A percentile compares a stretch with the other conserved stretches of the same genome.
These are phyloP conservation scores for Dothidotthia symphoricarpi DNA, from an alignment of 2,329 filamentous ascomycete genomes.

Conservation along the genomic window DNA sequence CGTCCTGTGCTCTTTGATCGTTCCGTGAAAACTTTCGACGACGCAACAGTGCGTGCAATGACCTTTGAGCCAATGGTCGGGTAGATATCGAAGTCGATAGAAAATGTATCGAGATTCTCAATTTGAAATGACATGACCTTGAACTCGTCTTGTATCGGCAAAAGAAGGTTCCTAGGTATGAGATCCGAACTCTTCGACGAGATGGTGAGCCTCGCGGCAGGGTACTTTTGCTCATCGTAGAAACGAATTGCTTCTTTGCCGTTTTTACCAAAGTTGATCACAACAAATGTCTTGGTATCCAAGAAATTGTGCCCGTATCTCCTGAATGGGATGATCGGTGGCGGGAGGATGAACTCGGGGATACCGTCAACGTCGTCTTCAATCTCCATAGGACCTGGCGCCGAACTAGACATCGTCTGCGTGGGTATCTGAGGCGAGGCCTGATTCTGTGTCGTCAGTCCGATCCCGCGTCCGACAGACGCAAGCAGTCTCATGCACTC, in stretches of 20 bases:
- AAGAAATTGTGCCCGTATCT: constrained; percentile 98
- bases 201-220: constrained; percentile 89
- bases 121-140: constrained; percentile 93
- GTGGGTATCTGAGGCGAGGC: constrained; percentile 46
- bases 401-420: constrained; percentile 36
- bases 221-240: constrained; percentile 95
- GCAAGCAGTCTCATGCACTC: constrained; percentile 89
- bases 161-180: constrained; percentile 91
- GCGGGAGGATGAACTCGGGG: constrained; percentile 84
- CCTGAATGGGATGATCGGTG: constrained; percentile 90
- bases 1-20: constrained; percentile 71
- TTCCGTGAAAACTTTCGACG: constrained; percentile 81
- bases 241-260: constrained; percentile 79
- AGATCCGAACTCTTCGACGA: constrained; percentile 95
- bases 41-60: constrained; percentile 90
- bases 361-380: constrained; percentile 82
- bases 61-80: constrained; percentile 97
- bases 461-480: constrained; percentile 46
- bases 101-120: constrained; percentile 87
- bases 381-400: constrained; percentile 52
- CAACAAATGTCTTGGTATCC: constrained; percentile 93
- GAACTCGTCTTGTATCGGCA: constrained; percentile 95
- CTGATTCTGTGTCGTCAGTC: constrained; percentile 33
- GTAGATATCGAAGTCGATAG: constrained; percentile 95
- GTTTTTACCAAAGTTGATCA: constrained; percentile 81